phyloP scores from a whole-genome alignment of 108 stramenopile species.

The Aureococcus anophagefferens region DNA sequence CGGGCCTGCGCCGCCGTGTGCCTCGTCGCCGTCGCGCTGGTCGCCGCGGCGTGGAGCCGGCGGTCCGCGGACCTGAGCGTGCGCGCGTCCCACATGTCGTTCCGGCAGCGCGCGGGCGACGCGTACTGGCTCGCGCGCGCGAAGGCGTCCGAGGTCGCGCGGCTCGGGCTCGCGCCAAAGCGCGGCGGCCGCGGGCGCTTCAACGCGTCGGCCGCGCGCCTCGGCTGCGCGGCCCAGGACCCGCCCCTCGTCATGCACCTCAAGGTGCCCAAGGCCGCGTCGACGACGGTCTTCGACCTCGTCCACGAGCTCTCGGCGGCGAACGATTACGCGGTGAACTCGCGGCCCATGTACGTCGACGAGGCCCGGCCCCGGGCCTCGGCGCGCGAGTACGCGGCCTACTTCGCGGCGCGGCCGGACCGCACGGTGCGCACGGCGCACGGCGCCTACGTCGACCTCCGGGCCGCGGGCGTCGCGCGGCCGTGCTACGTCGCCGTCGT shows the following conservation, averaged over 20 bases:
- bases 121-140: neutral
- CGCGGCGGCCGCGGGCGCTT: neutral
- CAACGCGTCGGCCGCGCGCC: neutral
- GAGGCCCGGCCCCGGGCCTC: neutral
- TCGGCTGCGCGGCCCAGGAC: neutral
- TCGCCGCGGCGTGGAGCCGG: no score
- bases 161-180: neutral
- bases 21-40: no score
- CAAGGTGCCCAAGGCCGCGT: neutral
- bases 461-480: no score
- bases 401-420: neutral
- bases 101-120: neutral
- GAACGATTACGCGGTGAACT: neutral
- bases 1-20: no score
- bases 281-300: neutral
- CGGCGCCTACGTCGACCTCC: neutral
- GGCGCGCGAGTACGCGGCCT: neutral
- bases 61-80: no score
- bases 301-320: neutral
- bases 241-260: neutral
- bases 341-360: neutral
- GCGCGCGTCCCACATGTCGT: neutral
- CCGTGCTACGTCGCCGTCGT: neutral
- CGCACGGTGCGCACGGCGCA: neutral
- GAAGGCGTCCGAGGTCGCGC: neutral